phyloP scores from a whole-genome alignment of 768 basidiomycete species.

The Mycena indigotica region DNA sequence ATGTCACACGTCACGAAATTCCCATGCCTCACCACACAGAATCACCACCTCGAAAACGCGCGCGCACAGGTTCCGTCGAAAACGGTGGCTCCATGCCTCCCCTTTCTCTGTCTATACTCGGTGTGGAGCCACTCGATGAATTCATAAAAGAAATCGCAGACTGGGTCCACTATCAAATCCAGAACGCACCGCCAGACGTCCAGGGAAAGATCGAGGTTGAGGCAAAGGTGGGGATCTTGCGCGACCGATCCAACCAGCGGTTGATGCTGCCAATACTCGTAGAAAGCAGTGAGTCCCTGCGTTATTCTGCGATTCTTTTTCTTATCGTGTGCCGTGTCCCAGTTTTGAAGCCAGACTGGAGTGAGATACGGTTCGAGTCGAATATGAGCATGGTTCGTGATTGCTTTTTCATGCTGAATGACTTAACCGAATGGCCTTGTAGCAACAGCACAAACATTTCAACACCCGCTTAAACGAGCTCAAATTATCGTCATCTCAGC shows the following conservation, averaged over 20 bases:
- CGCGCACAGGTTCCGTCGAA: slow-evolving; percentile 27
- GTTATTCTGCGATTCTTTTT: slow-evolving; percentile 8
- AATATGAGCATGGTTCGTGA: slow-evolving; percentile 85
- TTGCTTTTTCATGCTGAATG: slow-evolving; percentile 17
- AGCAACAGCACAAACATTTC: slow-evolving; percentile 87
- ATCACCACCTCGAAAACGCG: slow-evolving; percentile 35
- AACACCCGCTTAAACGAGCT: slow-evolving; percentile 87
- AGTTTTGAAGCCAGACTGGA: slow-evolving; percentile 67
- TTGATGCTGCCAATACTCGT: slow-evolving; percentile 72
- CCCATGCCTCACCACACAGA: slow-evolving; percentile 17
- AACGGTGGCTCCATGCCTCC: slow-evolving; percentile 45
- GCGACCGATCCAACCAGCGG: slow-evolving; percentile 60
- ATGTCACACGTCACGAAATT: too few species aligned
- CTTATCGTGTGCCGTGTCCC: slow-evolving; percentile 11
- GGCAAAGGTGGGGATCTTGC: slow-evolving; percentile 82
- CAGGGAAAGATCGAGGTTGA: slow-evolving; percentile 79
- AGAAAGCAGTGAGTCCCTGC: slow-evolving; percentile 72
- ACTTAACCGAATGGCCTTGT: neutral
- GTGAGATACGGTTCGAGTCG: slow-evolving; percentile 81
- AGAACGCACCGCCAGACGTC: slow-evolving; percentile 51
- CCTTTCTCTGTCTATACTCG: slow-evolving; percentile 79
- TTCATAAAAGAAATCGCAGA: slow-evolving; percentile 91
- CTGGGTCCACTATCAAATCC: slow-evolving; percentile 77
- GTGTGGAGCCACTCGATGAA: slow-evolving; percentile 89
- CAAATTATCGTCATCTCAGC: slow-evolving; percentile 55